Evolutionary conservation across 345 rosid species (phyloP), one percentile per base, ranked within the genome.

Genomic region (Alliaria petiolata): DNA sequence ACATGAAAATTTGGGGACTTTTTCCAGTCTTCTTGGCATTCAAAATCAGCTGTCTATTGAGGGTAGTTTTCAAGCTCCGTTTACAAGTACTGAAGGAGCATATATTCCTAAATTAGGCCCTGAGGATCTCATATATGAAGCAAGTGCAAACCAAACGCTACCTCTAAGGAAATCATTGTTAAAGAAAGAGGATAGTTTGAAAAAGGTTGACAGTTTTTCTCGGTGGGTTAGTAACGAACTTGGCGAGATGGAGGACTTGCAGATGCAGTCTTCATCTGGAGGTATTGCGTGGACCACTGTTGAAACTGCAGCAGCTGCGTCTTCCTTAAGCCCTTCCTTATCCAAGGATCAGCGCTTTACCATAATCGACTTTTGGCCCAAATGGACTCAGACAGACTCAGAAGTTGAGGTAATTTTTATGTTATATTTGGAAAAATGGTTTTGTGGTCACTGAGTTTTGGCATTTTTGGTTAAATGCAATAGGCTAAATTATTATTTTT

Each of bases 201-300:
- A 85, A 73, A 87, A 89, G 71, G 87, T 86, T 52, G 97, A 93
- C 76, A 90, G 93, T 76, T 93, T 93, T 64, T 88, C 90, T 2
- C 82, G 92, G 70, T 90, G 97, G 98, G 86, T 86, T 89, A 86
- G 86, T 75, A 83, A 79, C 80, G 97, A 89, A 81, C 84, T 90
- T 45, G 88, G 90, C 36, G 83, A 77, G 79, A 89, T 85, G 80
- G 88, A 87, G 76, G 85, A 85, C 74, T 84, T 85, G 71, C 89
- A 92, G 46, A 76, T 89, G 77, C 83, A 88, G 83, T 86, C 92
- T 39, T 85, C 93, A 19, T 87, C 85, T 78, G 88, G 92, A 51
- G 88, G 88, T 47, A 84, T 86, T 76, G 85, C 82, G 33, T 93
- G 97, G 98, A 86, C 64, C 62, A 28, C 92, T 4, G 79, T 89